phyloP scores from a whole-genome alignment of 1,284 basidiomycete species.

The Bondarzewia mesenterica region DNA sequence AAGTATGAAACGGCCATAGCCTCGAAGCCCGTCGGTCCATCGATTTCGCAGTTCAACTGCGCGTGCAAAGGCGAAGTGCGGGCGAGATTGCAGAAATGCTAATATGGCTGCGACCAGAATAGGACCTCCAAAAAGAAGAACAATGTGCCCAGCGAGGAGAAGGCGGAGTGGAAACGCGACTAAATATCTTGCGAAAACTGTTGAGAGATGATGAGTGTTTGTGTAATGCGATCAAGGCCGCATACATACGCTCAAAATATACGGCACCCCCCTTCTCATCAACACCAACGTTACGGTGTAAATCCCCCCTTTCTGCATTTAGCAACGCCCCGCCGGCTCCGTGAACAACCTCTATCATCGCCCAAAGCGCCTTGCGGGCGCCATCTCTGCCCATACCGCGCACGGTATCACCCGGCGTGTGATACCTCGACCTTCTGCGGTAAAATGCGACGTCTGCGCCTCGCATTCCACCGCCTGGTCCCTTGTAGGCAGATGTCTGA shows the following conservation, averaged over 20 bases:
- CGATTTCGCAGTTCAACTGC: not conserved
- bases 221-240: too few species aligned
- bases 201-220: conserved; percentile 1
- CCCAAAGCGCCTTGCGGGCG: conserved; percentile 53
- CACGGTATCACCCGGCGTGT: conserved; percentile 59
- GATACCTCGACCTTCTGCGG: conserved; percentile 58
- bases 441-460: conserved; percentile 74
- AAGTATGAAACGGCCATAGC: conserved; percentile 49
- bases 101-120: conserved; percentile 40
- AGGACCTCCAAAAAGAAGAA: conserved; percentile 55
- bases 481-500: conserved; percentile 15
- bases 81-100: conserved; percentile 14
- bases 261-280: conserved; percentile 33
- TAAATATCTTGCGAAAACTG: conserved; percentile 55
- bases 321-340: conserved; percentile 48
- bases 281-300: conserved; percentile 18
- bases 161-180: conserved; percentile 44
- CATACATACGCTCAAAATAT: conserved; percentile 64
- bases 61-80: not conserved
- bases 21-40: conserved; percentile 14
- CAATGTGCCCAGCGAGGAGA: conserved; percentile 49
- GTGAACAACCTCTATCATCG: conserved; percentile 60
- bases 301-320: conserved; percentile 18
- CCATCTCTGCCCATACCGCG: conserved; percentile 38
- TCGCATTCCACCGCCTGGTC: conserved; percentile 32